Evolutionary conservation across 2,329 filamentous ascomycete genomes (phyloP).

Genomic region (Monilinia fructigena): DNA sequence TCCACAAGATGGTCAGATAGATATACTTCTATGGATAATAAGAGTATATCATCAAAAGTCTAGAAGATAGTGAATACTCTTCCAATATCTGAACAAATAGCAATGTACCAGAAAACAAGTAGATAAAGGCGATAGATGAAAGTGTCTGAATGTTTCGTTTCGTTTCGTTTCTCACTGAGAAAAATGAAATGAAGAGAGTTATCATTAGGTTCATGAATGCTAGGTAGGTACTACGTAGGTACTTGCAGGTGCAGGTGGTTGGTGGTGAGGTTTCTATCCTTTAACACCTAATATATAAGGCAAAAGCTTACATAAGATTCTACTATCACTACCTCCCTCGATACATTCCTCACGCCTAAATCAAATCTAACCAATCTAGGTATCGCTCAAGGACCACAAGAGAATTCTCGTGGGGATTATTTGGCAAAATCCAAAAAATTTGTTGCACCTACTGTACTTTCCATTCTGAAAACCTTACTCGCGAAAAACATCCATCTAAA

Average conservation of each 20-base stretch:
- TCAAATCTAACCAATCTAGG: neutral
- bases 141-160: neutral
- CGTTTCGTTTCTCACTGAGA: too few species aligned
- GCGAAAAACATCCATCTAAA: constrained; percentile 6
- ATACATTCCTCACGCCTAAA: neutral
- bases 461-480: constrained; percentile 1
- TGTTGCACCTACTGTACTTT: neutral
- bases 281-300: neutral
- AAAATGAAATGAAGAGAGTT: neutral
- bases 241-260: neutral
- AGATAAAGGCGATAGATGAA: neutral
- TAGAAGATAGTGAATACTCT: neutral
- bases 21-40: constrained; percentile 10
- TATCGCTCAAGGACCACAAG: neutral
- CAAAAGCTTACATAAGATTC: neutral
- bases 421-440: constrained; percentile 19
- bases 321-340: too few species aligned
- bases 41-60: constrained; percentile 15
- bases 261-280: neutral
- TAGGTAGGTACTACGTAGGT: neutral
- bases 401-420: constrained; percentile 11
- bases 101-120: neutral
- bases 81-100: neutral
- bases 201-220: neutral
- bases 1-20: constrained; percentile 1